Base-by-base conservation (phyloP, 2,329 filamentous ascomycete genomes). In the Aspergillus novoparasiticus region DNA sequence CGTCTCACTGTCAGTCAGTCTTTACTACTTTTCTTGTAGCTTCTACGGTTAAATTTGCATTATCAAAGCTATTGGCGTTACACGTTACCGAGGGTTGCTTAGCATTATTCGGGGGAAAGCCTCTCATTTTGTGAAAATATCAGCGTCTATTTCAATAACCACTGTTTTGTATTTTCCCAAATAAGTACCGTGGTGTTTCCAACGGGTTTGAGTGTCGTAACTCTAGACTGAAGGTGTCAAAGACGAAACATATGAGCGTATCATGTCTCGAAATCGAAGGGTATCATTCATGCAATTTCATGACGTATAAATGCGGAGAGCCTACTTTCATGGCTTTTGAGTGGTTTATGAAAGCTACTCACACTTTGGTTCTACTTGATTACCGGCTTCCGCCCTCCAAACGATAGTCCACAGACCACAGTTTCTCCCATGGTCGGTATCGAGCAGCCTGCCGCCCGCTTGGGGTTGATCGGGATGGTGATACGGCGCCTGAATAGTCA, bases 331-430 rank as follows among this genome's bases (percentile, higher is more conserved):
- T 19, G 8, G 51, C 6, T 54, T 16, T 10, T 6, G 6, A 32
- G 11, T 34, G 4, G 28, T 28, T 26, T 30, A n/a, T 39, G 50
- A 59, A 53, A 64, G 43, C 23, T 21, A 60, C 26, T 26, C 26
- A 53, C 26, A 21, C 26, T 9, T 28, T 14, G 4, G 19, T 48
- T 43, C 11, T 26, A 16, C 12, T 19, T 12, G 11, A 4, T 59
- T 61, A 58, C 36, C 61, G 58, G 57, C 64, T 61, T 9, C 70
- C 67, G 61, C 72, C 70, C 58, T 78, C 77, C 30, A 75, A 65
- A 21, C 75, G 75, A 71, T 80, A 81, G 58, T 81, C 79, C 58
- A 81, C 71, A 57, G 77, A 80, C 73, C 78, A 81, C 16, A 81
- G 58, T 58, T 76, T 80, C 66, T 80, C 78, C 79, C 79, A 81